Conservation (phyloP, 2,329 filamentous ascomycete genomes). For the Paecilomyces sp. region DNA sequence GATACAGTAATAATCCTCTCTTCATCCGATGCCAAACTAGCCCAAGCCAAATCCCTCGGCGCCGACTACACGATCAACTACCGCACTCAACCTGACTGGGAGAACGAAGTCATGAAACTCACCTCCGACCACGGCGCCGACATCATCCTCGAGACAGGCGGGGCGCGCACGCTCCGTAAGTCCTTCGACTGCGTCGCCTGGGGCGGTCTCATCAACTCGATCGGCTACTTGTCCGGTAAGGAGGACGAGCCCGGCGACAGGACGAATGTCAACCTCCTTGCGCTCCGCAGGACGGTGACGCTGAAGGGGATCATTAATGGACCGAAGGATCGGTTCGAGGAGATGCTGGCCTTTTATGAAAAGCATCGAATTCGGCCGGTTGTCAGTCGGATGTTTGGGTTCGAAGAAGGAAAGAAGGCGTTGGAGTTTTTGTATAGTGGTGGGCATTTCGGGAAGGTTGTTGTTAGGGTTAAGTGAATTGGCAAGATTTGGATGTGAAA, state of each 20-base stretch:
- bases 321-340: slow-evolving; percentile 46
- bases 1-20: slow-evolving; percentile 42
- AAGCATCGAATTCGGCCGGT: slow-evolving; percentile 30
- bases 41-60: slow-evolving; percentile 44
- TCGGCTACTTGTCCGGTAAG: slow-evolving; percentile 47
- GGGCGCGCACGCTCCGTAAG: slow-evolving; percentile 44
- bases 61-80: slow-evolving; percentile 46
- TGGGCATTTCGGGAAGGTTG: slow-evolving; percentile 51
- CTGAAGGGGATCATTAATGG: slow-evolving; percentile 57
- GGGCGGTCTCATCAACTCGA: slow-evolving; percentile 41
- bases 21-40: slow-evolving; percentile 44
- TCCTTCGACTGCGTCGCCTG: slow-evolving; percentile 38
- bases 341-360: slow-evolving; percentile 29
- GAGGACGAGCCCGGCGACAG: slow-evolving; percentile 49
- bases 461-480: slow-evolving; percentile 36
- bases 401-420: slow-evolving; percentile 46
- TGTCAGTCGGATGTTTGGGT: slow-evolving; percentile 49
- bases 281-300: slow-evolving; percentile 45
- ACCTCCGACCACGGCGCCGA: slow-evolving; percentile 43
- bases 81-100: slow-evolving; percentile 39
- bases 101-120: slow-evolving; percentile 35
- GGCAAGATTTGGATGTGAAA: too few relatives aligned
- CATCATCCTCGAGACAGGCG: slow-evolving; percentile 47
- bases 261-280: slow-evolving; percentile 54
- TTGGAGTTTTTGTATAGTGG: slow-evolving; percentile 47